Evolutionary conservation across 768 basidiomycete species (phyloP).

Genomic region (Pisolithus marmoratus): DNA sequence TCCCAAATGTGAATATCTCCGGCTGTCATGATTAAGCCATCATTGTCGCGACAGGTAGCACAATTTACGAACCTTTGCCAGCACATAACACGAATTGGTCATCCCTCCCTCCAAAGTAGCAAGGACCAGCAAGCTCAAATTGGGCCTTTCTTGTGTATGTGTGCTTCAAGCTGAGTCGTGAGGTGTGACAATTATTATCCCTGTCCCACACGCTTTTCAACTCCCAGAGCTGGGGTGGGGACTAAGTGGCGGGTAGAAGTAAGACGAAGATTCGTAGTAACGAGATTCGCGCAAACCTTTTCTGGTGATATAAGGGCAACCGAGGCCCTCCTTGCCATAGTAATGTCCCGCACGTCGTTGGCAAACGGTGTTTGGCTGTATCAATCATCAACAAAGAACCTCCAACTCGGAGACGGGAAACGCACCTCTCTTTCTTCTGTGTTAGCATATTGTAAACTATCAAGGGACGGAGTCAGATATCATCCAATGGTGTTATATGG

Average conservation of each 20-base stretch:
- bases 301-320: constrained; percentile 38
- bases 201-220: constrained; percentile 56
- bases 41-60: background rate
- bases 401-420: constrained; percentile 1
- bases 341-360: constrained; percentile 50
- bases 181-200: constrained; percentile 27
- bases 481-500: background rate
- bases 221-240: constrained; percentile 76
- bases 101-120: constrained; percentile 77
- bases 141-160: constrained; percentile 65
- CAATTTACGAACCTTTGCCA: constrained; percentile 50
- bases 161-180: constrained; percentile 43
- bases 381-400: constrained; percentile 7
- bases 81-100: constrained; percentile 76
- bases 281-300: constrained; percentile 13
- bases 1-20: constrained; percentile 88
- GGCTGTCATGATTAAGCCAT: constrained; percentile 33
- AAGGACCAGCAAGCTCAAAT: constrained; percentile 74
- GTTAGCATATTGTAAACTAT: constrained; percentile 45
- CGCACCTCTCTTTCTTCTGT: constrained; percentile 41
- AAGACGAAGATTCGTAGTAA: constrained; percentile 1
- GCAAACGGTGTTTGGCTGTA: constrained; percentile 49
- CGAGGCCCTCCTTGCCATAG: constrained; percentile 39
- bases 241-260: constrained; percentile 30
- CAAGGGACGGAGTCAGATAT: constrained; percentile 1